Percentiles rank a stretch among this genome's conserved stretches.
Conservation (phyloP, 2,329 filamentous ascomycete species). For the Xenoacremonium recifei region DNA sequence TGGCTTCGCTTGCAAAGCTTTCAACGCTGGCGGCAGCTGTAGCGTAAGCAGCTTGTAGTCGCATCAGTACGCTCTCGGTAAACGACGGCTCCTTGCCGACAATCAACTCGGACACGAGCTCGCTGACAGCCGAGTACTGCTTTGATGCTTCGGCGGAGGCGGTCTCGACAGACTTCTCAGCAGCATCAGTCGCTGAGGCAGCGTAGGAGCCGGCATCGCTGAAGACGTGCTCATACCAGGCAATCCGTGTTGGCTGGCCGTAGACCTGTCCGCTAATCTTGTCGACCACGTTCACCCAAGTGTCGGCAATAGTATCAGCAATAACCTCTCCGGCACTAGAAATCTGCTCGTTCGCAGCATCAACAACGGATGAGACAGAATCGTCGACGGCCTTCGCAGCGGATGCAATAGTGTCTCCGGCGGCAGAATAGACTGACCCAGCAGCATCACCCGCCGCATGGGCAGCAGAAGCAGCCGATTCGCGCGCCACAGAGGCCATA, state of each 20-base stretch:
- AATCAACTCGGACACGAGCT: constrained; percentile 73
- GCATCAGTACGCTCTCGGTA: constrained; percentile 74
- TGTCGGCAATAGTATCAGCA: constrained; percentile 36
- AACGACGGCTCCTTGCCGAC: constrained; percentile 77
- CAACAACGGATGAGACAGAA: constrained; percentile 40
- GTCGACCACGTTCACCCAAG: constrained; percentile 48
- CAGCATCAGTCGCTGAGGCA: constrained; percentile 56
- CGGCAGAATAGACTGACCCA: constrained; percentile 44
- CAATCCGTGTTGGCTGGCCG: constrained; percentile 60
- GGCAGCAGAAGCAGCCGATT: constrained; percentile 44
- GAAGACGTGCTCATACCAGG: constrained; percentile 50
- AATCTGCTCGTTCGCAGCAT: constrained; percentile 42
- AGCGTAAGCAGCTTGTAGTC: constrained; percentile 70
- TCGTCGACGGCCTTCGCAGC: constrained; percentile 38
- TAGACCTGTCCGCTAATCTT: constrained; percentile 70
- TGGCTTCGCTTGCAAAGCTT: constrained; percentile 37
- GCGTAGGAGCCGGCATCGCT: constrained; percentile 55
- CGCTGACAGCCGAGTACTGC: constrained; percentile 69
- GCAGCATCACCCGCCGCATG: constrained; percentile 48
- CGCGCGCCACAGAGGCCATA: constrained; percentile 47
- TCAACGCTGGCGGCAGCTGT: constrained; percentile 59
- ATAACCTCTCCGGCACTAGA: constrained; percentile 39
- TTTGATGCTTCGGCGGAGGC: constrained; percentile 59
- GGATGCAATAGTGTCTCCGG: constrained; percentile 44
- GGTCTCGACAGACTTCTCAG: constrained; percentile 56